Evolutionary conservation across 768 basidiomycete species (phyloP).

Genomic region (Amanita brunnescens): DNA sequence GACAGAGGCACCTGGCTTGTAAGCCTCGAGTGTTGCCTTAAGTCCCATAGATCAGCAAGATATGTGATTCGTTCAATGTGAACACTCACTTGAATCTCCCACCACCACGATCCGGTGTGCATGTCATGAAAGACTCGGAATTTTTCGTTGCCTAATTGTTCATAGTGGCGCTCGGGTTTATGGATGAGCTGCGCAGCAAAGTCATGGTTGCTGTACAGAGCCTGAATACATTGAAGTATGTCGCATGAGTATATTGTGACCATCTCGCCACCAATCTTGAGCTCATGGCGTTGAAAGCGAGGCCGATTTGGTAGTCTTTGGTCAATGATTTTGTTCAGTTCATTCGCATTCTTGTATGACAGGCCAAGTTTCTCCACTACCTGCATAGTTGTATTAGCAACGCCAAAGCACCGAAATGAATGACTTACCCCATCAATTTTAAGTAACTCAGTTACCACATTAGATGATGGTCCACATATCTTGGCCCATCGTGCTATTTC

Average conservation of each 20-base stretch:
- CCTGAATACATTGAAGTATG: neutral
- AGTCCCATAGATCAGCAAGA: no score
- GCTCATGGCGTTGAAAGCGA: neutral
- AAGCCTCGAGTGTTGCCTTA: no score
- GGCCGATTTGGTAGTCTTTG: neutral
- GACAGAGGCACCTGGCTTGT: slow-evolving; percentile 21
- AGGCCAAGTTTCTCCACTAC: no score
- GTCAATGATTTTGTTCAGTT: neutral
- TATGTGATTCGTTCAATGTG: no score
- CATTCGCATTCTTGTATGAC: neutral
- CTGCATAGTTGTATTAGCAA: neutral
- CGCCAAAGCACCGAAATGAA: no score
- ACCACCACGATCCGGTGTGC: slow-evolving; percentile 37
- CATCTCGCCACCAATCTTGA: neutral
- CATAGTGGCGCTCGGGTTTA: neutral
- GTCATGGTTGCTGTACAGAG: neutral
- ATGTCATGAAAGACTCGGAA: slow-evolving; percentile 20
- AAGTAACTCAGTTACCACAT: neutral
- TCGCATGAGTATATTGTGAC: neutral
- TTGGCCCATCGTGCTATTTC: neutral
- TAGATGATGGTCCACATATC: neutral
- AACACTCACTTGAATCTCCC: slow-evolving; percentile 34
- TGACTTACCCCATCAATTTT: neutral
- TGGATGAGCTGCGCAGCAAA: neutral
- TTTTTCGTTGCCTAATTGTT: neutral